Base-by-base conservation (phyloP, 495 filamentous ascomycete species). In the Oidiodendron maius region DNA sequence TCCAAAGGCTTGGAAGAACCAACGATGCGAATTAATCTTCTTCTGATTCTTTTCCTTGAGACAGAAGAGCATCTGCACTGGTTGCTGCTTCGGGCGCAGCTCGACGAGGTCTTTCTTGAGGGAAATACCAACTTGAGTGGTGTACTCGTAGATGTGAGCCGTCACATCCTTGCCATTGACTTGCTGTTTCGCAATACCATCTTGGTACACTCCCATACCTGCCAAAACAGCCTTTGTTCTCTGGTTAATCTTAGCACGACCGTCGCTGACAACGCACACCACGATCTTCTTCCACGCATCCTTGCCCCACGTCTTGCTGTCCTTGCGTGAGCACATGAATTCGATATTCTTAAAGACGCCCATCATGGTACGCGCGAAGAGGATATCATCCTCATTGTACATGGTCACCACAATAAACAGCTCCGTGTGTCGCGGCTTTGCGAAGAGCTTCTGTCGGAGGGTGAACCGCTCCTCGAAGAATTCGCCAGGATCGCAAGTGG, bases 241-340 rank as follows among this genome's bases (percentile, higher is more conserved):
- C 1, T 88, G 83, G 63, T 96, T 95, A 66, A 99, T 97, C 72
- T 99, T 99, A 35, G 84, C 89, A 82, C 93, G 93, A 48, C 94
- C 94, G 57, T 99, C 94, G 53, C 91, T 96, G 48, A 99, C 91
- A 16, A 99, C 82, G 61, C 94, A 99, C 13, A 99, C 94, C 11
- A 99, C 94, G 53, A 99, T 95, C 72, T 97, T 97, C 71, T 97
- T 97, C 94, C 94, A 99, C 3, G 91, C 89, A 59, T 99, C 93
- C 65, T 87, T 90, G 49, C 94, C 94, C 94, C 94, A 99, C 1
- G 91, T 99, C 67, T 91, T 94, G 64, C 90, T 95, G 55, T 82
- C 84, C 4, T 83, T 85, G 28, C 91, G 76, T 30, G 81, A 87
- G 70, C 91, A 95, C 87, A 99, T 94, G 69, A 90, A 88, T 66